A percentile compares a stretch with the other conserved stretches of the same genome.
phyloP scores from a whole-genome alignment of 768 basidiomycete genomes.

The Boletus tylopilopsis region DNA sequence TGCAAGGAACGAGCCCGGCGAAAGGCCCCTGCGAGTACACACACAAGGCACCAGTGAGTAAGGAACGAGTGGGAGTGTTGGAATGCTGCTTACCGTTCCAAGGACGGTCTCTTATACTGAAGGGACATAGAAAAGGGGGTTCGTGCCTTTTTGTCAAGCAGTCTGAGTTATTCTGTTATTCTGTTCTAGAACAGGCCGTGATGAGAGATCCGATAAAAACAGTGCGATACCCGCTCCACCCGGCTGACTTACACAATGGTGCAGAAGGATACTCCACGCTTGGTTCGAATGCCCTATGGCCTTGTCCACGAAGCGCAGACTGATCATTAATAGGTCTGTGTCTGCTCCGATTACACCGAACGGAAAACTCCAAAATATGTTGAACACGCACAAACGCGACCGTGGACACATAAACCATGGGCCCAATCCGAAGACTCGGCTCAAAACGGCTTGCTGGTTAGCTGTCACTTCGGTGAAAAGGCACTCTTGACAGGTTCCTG shows the following conservation, averaged over 20 bases:
- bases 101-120: constrained; percentile 15
- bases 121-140: not conserved
- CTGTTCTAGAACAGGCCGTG: constrained; percentile 1
- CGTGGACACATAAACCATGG: constrained; percentile 1
- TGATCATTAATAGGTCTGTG: constrained; percentile 12
- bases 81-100: constrained; percentile 12
- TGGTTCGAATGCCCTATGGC: constrained; percentile 4
- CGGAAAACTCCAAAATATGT: constrained; percentile 4
- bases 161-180: not conserved
- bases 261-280: constrained; percentile 8
- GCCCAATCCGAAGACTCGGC: not conserved
- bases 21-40: constrained; percentile 9
- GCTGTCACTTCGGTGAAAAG: constrained; percentile 1
- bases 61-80: constrained; percentile 1
- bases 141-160: not conserved
- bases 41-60: constrained; percentile 1
- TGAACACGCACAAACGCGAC: constrained; percentile 1
- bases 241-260: not conserved
- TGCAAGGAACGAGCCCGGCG: constrained; percentile 27
- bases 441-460: not conserved
- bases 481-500: constrained; percentile 1
- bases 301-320: not conserved
- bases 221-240: not conserved
- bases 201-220: constrained; percentile 7
- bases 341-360: not conserved